Conservation (phyloP, 352 stramenopile genomes). For the Globisporangium iwayamae region DNA sequence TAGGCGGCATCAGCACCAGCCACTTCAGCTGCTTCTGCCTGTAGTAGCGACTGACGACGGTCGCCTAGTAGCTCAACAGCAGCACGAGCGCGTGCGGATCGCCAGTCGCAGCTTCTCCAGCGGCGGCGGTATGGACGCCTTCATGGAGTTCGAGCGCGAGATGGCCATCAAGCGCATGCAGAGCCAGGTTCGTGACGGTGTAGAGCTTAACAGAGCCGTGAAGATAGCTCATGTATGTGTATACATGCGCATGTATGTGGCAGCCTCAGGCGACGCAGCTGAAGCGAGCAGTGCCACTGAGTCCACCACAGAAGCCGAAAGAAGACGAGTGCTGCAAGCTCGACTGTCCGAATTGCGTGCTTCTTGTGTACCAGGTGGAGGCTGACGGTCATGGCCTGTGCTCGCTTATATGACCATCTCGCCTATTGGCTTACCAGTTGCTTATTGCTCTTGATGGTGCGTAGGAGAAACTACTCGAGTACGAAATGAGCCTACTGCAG, state of each 20-base stretch:
- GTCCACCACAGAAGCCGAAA: conserved; percentile 54
- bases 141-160: conserved; percentile 84
- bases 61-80: neutral
- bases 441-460: neutral
- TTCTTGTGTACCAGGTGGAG: conserved; percentile 76
- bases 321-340: conserved; percentile 84
- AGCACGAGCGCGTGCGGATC: neutral
- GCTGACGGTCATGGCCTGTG: no score
- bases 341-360: conserved; percentile 86
- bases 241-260: neutral
- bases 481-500: conserved; percentile 59
- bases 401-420: neutral
- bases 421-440: neutral
- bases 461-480: conserved; percentile 82
- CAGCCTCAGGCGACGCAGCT: conserved; percentile 20
- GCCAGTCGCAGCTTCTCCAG: conserved; percentile 20
- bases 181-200: conserved; percentile 24
- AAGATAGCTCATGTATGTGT: neutral
- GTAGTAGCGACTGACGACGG: neutral
- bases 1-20: neutral
- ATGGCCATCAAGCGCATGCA: conserved; percentile 65
- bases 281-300: conserved; percentile 28
- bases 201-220: neutral
- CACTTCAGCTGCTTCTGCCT: neutral
- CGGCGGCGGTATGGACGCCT: conserved; percentile 62